Evolutionary conservation across 176 grass and related monocot species (phyloP).

Genomic region (Aegilops longissima): DNA sequence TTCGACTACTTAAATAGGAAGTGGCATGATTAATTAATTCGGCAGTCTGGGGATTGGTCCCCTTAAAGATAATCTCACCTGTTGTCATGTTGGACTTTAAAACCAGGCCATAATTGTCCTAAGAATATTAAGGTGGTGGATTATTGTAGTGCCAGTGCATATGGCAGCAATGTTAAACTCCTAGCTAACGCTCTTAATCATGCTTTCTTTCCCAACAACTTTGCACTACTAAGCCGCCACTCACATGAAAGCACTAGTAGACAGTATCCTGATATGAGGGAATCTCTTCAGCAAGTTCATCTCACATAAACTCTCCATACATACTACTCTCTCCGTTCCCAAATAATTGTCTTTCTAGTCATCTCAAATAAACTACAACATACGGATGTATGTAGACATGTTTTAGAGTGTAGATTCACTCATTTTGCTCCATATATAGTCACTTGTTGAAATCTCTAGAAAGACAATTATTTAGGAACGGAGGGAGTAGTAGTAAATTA

Average conservation of each 20-base stretch:
- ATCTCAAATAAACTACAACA: no score
- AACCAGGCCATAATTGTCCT: neutral
- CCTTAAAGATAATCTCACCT: slow-evolving; percentile 25
- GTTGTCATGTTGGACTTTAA: slow-evolving; percentile 15
- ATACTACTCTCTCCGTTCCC: no score
- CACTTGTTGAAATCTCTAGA: no score
- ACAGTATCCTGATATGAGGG: neutral
- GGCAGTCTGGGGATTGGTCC: slow-evolving; percentile 27
- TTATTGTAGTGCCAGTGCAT: slow-evolving; percentile 2
- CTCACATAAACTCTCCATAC: neutral
- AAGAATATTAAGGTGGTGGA: neutral
- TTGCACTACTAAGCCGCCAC: neutral
- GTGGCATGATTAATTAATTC: neutral
- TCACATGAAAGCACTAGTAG: slow-evolving; percentile 16
- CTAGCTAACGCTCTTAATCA: slow-evolving; percentile 19
- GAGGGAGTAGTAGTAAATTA: neutral
- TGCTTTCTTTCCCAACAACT: slow-evolving; percentile 38
- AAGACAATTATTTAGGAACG: no score
- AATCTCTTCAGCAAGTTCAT: neutral
- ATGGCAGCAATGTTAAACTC: slow-evolving; percentile 17
- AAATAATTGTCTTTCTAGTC: no score
- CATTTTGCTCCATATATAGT: no score
- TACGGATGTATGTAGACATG: no score
- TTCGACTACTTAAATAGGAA: slow-evolving; percentile 23
- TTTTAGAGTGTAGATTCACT: no score